These are phyloP conservation scores for Aschersonia sp. DNA, from an alignment of 2,329 filamentous ascomycete genomes.

Conservation along the genomic window DNA sequence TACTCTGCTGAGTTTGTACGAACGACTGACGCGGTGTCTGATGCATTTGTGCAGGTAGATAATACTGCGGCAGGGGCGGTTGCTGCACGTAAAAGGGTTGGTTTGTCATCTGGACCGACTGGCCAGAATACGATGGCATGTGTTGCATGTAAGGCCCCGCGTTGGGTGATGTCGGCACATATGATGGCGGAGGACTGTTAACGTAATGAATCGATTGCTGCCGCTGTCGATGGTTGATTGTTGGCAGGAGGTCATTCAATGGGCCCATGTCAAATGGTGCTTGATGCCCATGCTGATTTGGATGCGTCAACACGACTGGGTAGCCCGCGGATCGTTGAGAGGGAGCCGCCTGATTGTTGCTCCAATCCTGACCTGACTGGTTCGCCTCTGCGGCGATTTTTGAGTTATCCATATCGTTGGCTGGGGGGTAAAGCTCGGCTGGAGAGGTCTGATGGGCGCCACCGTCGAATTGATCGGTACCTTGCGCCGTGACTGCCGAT, in stretches of 20 bases:
- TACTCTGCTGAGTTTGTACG: constrained; percentile 21
- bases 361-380: background rate
- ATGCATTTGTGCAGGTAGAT: constrained; percentile 22
- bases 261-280: constrained; percentile 31
- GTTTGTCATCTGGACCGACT: constrained; percentile 21
- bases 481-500: background rate
- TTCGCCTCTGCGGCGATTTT: background rate
- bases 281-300: constrained; percentile 8
- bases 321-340: constrained; percentile 3
- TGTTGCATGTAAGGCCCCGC: constrained; percentile 23
- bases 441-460: background rate
- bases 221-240: constrained; percentile 20
- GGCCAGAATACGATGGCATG: constrained; percentile 25
- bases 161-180: constrained; percentile 18
- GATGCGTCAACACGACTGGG: constrained; percentile 24
- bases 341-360: background rate
- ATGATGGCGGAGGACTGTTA: constrained; percentile 17
- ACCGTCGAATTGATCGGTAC: background rate
- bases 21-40: constrained; percentile 19
- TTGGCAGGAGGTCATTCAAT: constrained; percentile 29
- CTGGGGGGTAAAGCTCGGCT: background rate
- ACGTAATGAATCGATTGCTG: constrained; percentile 16
- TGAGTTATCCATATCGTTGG: background rate
- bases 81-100: constrained; percentile 34
- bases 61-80: constrained; percentile 29